Conservation (phyloP, 2,329 filamentous ascomycete genomes). For the Xylaria sp. region DNA sequence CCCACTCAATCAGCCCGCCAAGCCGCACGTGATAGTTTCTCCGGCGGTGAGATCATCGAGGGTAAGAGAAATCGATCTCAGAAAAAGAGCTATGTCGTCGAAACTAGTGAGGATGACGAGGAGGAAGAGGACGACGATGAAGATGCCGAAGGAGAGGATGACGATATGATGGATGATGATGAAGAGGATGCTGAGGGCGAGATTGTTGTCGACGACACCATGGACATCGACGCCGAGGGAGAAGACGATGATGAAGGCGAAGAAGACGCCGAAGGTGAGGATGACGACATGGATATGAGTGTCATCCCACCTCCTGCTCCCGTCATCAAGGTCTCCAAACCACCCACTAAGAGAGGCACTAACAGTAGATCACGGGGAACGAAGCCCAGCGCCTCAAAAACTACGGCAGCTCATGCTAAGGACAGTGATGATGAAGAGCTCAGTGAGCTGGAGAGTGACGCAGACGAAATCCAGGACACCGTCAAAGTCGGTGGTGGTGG, state of each 20-base stretch:
- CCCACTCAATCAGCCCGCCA: conserved; percentile 50
- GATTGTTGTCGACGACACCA: conserved; percentile 51
- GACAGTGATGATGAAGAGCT: conserved; percentile 67
- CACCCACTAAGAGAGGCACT: conserved; percentile 50
- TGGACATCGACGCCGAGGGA: conserved; percentile 59
- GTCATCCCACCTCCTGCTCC: conserved; percentile 52
- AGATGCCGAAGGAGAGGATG: conserved; percentile 53
- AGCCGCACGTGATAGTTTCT: conserved; percentile 53
- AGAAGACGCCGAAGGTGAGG: conserved; percentile 62
- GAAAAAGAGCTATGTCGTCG: conserved; percentile 71
- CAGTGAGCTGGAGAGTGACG: conserved; percentile 66
- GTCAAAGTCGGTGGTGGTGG: conserved; percentile 55
- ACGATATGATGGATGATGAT: conserved; percentile 54
- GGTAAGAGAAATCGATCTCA: conserved; percentile 65
- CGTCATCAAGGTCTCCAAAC: conserved; percentile 63
- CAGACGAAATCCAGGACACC: conserved; percentile 59
- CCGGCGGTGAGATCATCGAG: conserved; percentile 60
- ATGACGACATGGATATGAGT: conserved; percentile 60
- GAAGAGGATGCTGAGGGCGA: conserved; percentile 51
- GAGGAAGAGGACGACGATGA: conserved; percentile 56
- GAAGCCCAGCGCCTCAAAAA: conserved; percentile 51
- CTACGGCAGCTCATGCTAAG: conserved; percentile 43
- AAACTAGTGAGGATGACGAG: conserved; percentile 60
- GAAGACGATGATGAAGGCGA: conserved; percentile 57
- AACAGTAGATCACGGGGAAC: conserved; percentile 47